phyloP scores from a whole-genome alignment of 345 rosid species.

The Erysimum cheiranthoides region DNA sequence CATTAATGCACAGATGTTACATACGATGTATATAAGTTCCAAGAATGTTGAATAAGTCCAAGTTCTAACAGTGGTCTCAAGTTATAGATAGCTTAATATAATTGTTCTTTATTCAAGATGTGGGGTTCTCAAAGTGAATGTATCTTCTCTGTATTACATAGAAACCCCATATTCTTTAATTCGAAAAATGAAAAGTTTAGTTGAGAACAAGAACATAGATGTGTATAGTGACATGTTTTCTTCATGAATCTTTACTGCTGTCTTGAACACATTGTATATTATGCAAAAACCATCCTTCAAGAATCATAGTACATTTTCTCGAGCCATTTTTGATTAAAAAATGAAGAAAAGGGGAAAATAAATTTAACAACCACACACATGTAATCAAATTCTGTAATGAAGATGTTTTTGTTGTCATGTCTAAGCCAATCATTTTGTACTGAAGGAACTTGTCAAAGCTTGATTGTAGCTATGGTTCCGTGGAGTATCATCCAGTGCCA shows the following conservation, averaged over 20 bases:
- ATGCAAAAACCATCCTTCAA: conserved; percentile 18
- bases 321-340: conserved; percentile 16
- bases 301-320: conserved; percentile 20
- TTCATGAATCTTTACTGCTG: background rate
- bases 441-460: conserved; percentile 40
- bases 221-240: background rate
- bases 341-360: conserved; percentile 18
- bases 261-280: conserved; percentile 17
- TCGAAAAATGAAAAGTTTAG: conserved; percentile 31
- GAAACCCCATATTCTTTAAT: conserved; percentile 39
- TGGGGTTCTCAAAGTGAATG: conserved; percentile 29
- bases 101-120: conserved; percentile 28
- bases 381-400: conserved; percentile 33
- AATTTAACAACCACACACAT: conserved; percentile 33
- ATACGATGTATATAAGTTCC: conserved; percentile 41
- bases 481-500: conserved; percentile 33
- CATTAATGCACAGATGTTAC: conserved; percentile 47
- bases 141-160: conserved; percentile 31
- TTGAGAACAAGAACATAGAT: conserved; percentile 9
- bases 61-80: conserved; percentile 23
- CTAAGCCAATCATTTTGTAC: conserved; percentile 35
- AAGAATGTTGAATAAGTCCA: conserved; percentile 32
- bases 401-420: conserved; percentile 28
- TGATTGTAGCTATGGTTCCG: conserved; percentile 22
- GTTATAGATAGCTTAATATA: conserved; percentile 44